Evolutionary conservation across 139 green algal species (phyloP).

Genomic region (Asterochloris sp.): DNA sequence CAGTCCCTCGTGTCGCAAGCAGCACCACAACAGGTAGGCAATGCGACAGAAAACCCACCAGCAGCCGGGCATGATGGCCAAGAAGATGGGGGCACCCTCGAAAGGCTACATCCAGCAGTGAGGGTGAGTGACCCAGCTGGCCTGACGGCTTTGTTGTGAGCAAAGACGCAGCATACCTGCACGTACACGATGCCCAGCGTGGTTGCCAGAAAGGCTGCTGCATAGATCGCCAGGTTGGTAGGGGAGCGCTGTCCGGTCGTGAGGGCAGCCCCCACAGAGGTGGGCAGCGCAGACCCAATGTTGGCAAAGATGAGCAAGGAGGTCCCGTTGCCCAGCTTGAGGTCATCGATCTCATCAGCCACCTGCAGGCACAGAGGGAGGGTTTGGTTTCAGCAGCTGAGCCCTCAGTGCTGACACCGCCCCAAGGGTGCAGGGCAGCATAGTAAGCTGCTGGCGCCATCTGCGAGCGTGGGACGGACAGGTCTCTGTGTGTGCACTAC

Average conservation of each 20-base stretch:
- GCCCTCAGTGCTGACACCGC: neutral
- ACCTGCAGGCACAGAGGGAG: constrained; percentile 24
- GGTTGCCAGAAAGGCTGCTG: constrained; percentile 81
- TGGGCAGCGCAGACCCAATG: constrained; percentile 90
- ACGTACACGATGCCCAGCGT: constrained; percentile 98
- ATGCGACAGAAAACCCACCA: neutral
- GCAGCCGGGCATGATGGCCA: neutral
- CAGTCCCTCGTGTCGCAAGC: no score
- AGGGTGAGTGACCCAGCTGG: no score
- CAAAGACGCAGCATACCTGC: no score
- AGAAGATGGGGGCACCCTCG: no score
- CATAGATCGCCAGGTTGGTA: constrained; percentile 70
- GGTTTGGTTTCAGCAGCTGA: neutral
- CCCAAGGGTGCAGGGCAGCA: neutral
- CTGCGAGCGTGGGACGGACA: no score
- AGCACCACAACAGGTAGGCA: no score
- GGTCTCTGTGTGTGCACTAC: no score
- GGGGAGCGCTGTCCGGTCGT: constrained; percentile 34
- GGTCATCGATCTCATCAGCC: constrained; percentile 86
- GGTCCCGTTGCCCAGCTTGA: constrained; percentile 98
- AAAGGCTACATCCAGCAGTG: neutral
- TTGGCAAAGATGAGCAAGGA: constrained; percentile 98
- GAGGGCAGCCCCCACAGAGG: constrained; percentile 66
- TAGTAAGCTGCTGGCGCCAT: no score
- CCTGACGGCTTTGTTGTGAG: constrained; percentile 32